Conservation (phyloP, 2,329 filamentous ascomycete species). For the Dactylellina sp. region DNA sequence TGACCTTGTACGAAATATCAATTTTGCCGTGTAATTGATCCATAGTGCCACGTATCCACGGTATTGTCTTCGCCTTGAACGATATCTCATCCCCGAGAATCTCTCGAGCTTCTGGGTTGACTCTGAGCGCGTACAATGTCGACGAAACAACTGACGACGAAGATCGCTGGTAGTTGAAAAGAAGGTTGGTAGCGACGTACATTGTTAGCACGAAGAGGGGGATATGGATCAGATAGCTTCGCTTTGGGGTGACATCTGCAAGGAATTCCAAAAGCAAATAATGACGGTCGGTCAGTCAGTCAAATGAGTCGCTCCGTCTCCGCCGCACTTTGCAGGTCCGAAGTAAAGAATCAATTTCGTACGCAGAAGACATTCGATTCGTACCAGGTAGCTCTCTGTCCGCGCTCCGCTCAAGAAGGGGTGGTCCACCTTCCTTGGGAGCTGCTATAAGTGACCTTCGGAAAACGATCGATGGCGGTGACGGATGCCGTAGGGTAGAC, state of each 20-base stretch:
- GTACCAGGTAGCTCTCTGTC: constrained; percentile 76
- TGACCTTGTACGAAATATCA: constrained; percentile 86
- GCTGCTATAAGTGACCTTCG: constrained; percentile 59
- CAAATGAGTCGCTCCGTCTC: too few relatives aligned
- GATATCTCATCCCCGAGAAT: constrained; percentile 88
- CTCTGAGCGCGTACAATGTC: constrained; percentile 91
- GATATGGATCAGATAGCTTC: constrained; percentile 77
- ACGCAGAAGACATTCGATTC: too few relatives aligned
- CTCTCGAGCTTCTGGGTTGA: constrained; percentile 78
- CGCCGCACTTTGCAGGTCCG: too few relatives aligned
- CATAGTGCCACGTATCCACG: constrained; percentile 87
- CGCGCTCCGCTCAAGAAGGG: constrained; percentile 73
- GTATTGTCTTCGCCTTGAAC: constrained; percentile 77
- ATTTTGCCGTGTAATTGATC: constrained; percentile 94
- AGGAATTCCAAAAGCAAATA: background rate
- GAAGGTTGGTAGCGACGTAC: constrained; percentile 78
- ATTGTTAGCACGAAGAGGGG: constrained; percentile 79
- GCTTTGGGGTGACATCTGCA: constrained; percentile 63
- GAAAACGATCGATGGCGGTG: constrained; percentile 8
- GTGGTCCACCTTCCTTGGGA: constrained; percentile 61
- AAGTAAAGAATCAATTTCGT: too few relatives aligned
- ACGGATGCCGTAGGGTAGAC: background rate
- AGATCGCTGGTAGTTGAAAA: constrained; percentile 99
- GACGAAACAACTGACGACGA: constrained; percentile 87
- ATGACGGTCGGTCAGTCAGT: too few relatives aligned